Base-by-base conservation (phyloP, 345 rosid genomes). In the Excoecaria cochinchinensis region DNA sequence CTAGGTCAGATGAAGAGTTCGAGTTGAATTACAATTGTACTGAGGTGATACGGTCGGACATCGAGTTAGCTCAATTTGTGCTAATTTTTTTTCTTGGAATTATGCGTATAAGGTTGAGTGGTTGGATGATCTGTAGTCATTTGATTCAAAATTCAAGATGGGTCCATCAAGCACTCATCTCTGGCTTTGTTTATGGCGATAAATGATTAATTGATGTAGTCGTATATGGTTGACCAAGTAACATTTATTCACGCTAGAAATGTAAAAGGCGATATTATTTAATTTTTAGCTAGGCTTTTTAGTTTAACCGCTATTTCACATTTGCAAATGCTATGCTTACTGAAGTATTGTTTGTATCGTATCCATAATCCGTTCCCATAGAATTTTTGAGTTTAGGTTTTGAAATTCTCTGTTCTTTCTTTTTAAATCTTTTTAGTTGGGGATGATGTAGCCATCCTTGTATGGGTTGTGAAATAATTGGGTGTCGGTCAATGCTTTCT, bases 61-160 rank as follows among this genome's bases (percentile, higher is more conserved):
- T 21, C 25, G 7, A 76, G 62, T 53, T 38, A 55, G 77, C 36
- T 57, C 75, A 76, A 52, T 14, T 67, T 69, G 42, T 70, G 70
- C 56, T 22, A 38, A 59, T 58, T 6, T 8, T 51, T 59, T 48
- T 53, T n/a, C 63, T 63, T 77, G 70, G 75, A 81, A 52, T 52
- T 39, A 62, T 71, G 50, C 31, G 12, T 72, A 55, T 64, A 22
- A 15, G 16, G 66, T 56, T 74, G 50, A 14, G 11, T 24, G 59
- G 31, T 25, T 72, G 61, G 38, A 66, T 24, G 53, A 17, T 53
- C 56, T 71, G 4, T 44, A 51, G n/a, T 51, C 59, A 69, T 69
- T 69, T 78, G 77, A 83, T 84, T 81, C 79, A 40, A 71, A 44
- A 42, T 73, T 82, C 56, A 80, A 69, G 79, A 67, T 52, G 85